Evolutionary conservation across 2,329 filamentous ascomycete genomes (phyloP).

Genomic region (Pseudogymnoascus sp.): DNA sequence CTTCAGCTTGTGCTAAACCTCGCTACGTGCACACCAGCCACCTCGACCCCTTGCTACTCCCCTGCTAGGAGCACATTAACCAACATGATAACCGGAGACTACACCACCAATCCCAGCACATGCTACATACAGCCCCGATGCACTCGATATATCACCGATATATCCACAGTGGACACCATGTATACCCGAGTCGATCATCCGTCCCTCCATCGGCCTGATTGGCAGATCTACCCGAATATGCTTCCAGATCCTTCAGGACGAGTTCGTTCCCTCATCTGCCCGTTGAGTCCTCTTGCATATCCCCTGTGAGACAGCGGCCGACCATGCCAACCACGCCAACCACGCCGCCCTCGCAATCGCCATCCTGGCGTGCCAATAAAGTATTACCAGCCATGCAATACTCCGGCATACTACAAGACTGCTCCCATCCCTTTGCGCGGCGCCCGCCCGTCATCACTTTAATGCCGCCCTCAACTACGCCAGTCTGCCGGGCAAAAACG

Average conservation of each 20-base stretch:
- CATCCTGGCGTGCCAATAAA: neutral
- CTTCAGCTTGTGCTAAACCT: neutral
- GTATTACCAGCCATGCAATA: neutral
- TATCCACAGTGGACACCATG: neutral
- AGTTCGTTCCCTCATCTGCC: neutral
- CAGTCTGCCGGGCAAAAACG: neutral
- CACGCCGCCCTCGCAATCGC: neutral
- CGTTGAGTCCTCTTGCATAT: neutral
- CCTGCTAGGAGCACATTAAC: neutral
- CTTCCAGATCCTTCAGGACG: neutral
- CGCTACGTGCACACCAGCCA: neutral
- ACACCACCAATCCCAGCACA: neutral
- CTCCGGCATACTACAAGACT: neutral
- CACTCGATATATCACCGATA: neutral
- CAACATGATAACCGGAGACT: neutral
- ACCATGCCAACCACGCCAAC: neutral
- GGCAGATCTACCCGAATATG: neutral
- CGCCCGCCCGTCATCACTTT: neutral
- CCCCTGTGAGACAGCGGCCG: neutral
- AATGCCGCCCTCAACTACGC: neutral
- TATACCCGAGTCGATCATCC: neutral
- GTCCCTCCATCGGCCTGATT: neutral
- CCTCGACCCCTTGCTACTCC: no score
- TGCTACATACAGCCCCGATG: neutral
- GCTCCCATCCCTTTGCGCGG: slow-evolving; percentile 1